phyloP scores from a whole-genome alignment of 2,329 filamentous ascomycete species.

The Cercospora canescens region DNA sequence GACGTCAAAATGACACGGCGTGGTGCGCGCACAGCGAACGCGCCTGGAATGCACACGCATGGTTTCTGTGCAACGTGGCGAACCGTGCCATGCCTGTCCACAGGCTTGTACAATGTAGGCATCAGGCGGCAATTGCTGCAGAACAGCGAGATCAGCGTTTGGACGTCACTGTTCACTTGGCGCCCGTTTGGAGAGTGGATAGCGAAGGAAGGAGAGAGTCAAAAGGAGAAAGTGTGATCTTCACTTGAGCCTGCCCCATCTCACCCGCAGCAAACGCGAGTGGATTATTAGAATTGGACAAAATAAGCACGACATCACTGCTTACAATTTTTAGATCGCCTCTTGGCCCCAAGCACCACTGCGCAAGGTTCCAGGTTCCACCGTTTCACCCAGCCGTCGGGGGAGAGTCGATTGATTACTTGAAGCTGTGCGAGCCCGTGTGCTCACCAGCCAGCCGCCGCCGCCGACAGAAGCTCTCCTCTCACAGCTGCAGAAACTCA shows the following conservation, averaged over 20 bases:
- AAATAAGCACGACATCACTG: not conserved
- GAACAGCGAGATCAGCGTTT: not conserved
- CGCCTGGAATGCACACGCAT: not conserved
- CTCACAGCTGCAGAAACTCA: conserved; percentile 17
- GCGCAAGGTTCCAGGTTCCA: not conserved
- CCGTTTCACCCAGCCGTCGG: not conserved
- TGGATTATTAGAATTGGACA: not conserved
- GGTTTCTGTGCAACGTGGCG: not conserved
- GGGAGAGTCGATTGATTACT: not conserved
- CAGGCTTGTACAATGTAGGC: not conserved
- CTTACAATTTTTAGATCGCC: not conserved
- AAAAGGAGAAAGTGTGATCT: not conserved
- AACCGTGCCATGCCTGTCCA: not conserved
- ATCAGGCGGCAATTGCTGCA: not conserved
- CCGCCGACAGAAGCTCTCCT: not conserved
- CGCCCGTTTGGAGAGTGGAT: not conserved
- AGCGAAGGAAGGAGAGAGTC: not conserved
- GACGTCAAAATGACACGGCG: not conserved
- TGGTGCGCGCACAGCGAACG: not conserved
- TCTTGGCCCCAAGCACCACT: not conserved
- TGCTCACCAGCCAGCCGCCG: not conserved
- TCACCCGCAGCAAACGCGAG: not conserved
- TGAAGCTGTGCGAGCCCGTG: not conserved
- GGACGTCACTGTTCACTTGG: not conserved
- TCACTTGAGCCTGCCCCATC: not conserved